phyloP scores from a whole-genome alignment of 139 green algal genomes.

The Chlorella sorokiniana region DNA sequence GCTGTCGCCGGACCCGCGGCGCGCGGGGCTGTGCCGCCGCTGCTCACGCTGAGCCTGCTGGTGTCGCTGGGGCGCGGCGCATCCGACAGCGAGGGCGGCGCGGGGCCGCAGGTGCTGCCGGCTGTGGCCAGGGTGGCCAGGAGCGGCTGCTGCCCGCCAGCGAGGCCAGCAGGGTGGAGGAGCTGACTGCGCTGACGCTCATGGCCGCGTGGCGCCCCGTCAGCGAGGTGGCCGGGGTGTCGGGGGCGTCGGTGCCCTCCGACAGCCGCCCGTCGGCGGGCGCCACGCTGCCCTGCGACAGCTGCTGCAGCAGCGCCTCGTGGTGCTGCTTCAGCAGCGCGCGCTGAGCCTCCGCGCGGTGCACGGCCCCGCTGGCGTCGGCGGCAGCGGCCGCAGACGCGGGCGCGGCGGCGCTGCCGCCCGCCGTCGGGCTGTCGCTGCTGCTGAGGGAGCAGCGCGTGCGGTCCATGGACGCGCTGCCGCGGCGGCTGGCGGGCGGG shows the following conservation, averaged over 20 bases:
- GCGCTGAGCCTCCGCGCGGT: slow-evolving; percentile 9
- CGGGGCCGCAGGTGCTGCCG: not conserved
- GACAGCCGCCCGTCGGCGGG: not conserved
- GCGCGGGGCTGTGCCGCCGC: not conserved
- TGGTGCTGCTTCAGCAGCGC: slow-evolving; percentile 24
- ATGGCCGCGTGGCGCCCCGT: not conserved
- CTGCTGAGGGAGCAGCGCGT: not conserved
- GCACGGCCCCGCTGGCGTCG: not conserved
- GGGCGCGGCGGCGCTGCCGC: not conserved
- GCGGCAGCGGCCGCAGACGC: not conserved
- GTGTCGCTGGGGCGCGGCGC: not conserved
- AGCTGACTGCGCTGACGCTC: not conserved
- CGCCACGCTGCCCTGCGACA: slow-evolving; percentile 11
- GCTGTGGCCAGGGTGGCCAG: not conserved
- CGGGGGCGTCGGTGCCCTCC: not conserved
- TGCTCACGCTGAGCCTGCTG: not conserved
- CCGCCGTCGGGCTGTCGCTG: not conserved
- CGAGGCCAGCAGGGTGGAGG: slow-evolving; percentile 3
- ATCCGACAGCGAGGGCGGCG: not conserved
- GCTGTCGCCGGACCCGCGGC: slow-evolving; percentile 4
- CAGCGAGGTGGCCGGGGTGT: not conserved
- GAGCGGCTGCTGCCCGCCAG: slow-evolving; percentile 5
- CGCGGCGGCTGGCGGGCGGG: not conserved
- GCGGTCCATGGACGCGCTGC: not conserved
- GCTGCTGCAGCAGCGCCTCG: slow-evolving; percentile 15